Evolutionary conservation across 768 basidiomycete species (phyloP).

Genomic region (Termitomyces sp.): DNA sequence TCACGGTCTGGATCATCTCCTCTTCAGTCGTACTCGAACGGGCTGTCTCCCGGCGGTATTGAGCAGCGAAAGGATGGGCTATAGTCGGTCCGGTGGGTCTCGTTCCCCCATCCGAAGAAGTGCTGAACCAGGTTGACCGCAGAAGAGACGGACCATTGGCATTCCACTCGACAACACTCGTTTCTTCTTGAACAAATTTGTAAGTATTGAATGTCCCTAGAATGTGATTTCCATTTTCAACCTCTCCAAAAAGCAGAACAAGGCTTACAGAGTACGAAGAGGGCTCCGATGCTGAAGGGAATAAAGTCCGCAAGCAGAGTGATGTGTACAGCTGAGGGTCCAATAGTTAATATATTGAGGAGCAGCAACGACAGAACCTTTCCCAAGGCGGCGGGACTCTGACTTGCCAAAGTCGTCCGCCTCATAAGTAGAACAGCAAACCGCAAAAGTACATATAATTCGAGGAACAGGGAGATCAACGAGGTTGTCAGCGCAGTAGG

Average conservation of each 20-base stretch:
- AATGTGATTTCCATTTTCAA: neutral
- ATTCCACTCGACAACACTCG: neutral
- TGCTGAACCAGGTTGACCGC: constrained; percentile 7
- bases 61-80: constrained; percentile 7
- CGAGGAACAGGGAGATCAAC: constrained; percentile 3
- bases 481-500: constrained; percentile 11
- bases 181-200: neutral
- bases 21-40: neutral
- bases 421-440: constrained; percentile 1
- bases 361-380: constrained; percentile 10
- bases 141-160: neutral
- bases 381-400: neutral
- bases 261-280: constrained; percentile 10
- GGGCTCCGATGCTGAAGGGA: constrained; percentile 11
- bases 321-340: constrained; percentile 9
- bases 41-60: constrained; percentile 1
- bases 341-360: constrained; percentile 10
- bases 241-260: neutral
- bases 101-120: neutral
- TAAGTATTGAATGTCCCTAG: constrained; percentile 9
- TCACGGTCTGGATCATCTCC: neutral
- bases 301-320: constrained; percentile 12
- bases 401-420: neutral
- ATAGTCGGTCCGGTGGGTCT: neutral
- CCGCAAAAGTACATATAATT: constrained; percentile 5